Percentiles rank a stretch among this genome's conserved stretches.
Conservation (phyloP, 352 stramenopile genomes). For the Phytophthora colocasiae region DNA sequence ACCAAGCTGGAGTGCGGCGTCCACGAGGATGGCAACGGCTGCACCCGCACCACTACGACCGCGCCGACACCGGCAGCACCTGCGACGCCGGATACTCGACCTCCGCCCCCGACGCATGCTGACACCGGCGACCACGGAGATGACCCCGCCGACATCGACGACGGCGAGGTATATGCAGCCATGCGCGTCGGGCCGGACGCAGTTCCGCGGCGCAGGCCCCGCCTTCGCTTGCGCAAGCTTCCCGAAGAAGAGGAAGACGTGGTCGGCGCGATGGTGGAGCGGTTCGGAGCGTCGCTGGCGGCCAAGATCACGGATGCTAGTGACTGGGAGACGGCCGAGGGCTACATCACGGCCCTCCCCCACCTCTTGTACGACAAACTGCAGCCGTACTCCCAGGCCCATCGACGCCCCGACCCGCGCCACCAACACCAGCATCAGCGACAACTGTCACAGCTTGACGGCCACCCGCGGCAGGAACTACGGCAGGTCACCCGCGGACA, state of each 20-base stretch:
- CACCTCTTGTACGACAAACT: slow-evolving; percentile 5
- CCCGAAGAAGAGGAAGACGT: slow-evolving; percentile 1
- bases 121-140: neutral
- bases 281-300: neutral
- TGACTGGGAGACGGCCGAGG: slow-evolving; percentile 16
- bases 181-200: slow-evolving; percentile 8
- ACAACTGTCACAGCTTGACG: too few relatives aligned
- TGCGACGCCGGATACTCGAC: neutral
- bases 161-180: slow-evolving; percentile 12
- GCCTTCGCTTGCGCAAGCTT: slow-evolving; percentile 12
- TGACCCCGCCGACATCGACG: slow-evolving; percentile 12
- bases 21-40: neutral
- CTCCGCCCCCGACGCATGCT: too few relatives aligned
- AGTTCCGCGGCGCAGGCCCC: neutral
- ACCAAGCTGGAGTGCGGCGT: slow-evolving; percentile 3
- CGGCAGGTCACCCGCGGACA: too few relatives aligned
- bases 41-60: neutral
- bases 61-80: neutral
- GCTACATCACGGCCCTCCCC: slow-evolving; percentile 17
- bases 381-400: slow-evolving; percentile 8
- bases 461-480: too few relatives aligned
- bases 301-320: slow-evolving; percentile 17
- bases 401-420: too few relatives aligned
- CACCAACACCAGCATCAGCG: too few relatives aligned
- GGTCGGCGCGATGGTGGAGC: neutral